A percentile compares a stretch with the other conserved stretches of the same genome.
phyloP scores from a whole-genome alignment of 805 yeast genomes.

The Candida adriatica region DNA sequence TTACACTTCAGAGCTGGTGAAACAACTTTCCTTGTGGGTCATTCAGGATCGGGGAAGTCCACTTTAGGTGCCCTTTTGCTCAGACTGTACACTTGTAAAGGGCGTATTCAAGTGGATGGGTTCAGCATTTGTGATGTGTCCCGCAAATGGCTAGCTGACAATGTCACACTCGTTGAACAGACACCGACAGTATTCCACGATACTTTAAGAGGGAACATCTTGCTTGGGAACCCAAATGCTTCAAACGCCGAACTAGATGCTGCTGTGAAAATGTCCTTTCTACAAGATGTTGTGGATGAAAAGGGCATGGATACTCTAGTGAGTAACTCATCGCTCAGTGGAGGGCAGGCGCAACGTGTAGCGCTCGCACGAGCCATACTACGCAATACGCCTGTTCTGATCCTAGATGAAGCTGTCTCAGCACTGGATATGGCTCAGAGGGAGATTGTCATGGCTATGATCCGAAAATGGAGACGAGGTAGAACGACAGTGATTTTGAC shows the following conservation, averaged over 20 bases:
- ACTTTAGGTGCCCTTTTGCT: slow-evolving; percentile 61
- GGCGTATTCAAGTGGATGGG: slow-evolving; percentile 55
- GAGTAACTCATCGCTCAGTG: slow-evolving; percentile 52
- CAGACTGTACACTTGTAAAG: slow-evolving; percentile 48
- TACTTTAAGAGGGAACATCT: slow-evolving; percentile 55
- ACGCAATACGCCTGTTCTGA: slow-evolving; percentile 65
- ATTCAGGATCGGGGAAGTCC: slow-evolving; percentile 92
- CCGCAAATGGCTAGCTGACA: slow-evolving; percentile 46
- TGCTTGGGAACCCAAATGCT: slow-evolving; percentile 35
- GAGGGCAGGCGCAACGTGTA: slow-evolving; percentile 86
- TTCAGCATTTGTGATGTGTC: slow-evolving; percentile 36
- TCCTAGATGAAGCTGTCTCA: slow-evolving; percentile 81
- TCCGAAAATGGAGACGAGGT: slow-evolving; percentile 54
- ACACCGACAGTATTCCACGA: slow-evolving; percentile 58
- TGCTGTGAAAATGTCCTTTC: slow-evolving; percentile 47
- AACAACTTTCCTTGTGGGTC: slow-evolving; percentile 68
- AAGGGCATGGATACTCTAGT: slow-evolving; percentile 49
- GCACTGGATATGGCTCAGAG: slow-evolving; percentile 62
- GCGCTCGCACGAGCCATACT: slow-evolving; percentile 79
- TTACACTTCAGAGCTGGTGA: slow-evolving; percentile 38
- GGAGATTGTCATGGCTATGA: slow-evolving; percentile 36
- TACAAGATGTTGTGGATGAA: slow-evolving; percentile 40
- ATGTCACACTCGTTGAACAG: slow-evolving; percentile 73
- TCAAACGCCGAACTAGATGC: slow-evolving; percentile 26
- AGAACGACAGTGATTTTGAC: slow-evolving; percentile 78